phyloP scores from a whole-genome alignment of 2,329 filamentous ascomycete genomes.

The Lachnum nothofagi region DNA sequence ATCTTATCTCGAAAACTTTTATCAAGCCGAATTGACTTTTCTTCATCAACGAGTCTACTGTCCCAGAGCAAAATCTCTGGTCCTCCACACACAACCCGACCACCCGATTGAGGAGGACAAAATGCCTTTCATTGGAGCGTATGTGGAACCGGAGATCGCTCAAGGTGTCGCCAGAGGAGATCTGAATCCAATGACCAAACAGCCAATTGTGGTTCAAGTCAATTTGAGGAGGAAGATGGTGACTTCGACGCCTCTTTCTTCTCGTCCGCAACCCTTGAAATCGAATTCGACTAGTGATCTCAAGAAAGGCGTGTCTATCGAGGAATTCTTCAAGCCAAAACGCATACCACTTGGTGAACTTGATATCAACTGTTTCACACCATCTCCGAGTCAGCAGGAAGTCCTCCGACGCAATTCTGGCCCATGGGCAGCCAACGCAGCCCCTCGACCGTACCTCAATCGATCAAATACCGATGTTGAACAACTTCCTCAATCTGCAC shows the following conservation, averaged over 20 bases:
- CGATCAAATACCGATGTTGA: constrained; percentile 27
- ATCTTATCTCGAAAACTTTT: constrained; percentile 75
- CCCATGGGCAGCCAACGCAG: constrained; percentile 51
- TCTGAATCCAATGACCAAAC: constrained; percentile 84
- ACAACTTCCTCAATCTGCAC: constrained; percentile 32
- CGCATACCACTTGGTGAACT: constrained; percentile 61
- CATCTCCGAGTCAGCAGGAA: constrained; percentile 59
- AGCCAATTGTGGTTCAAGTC: constrained; percentile 38
- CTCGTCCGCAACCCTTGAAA: constrained; percentile 16
- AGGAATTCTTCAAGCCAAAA: constrained; percentile 60
- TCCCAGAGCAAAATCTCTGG: constrained; percentile 62
- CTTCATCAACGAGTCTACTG: constrained; percentile 93
- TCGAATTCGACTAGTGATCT: constrained; percentile 40
- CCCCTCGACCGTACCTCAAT: constrained; percentile 31
- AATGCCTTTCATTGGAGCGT: constrained; percentile 75
- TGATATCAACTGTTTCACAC: constrained; percentile 62
- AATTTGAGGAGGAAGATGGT: constrained; percentile 26
- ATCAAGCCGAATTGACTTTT: constrained; percentile 86
- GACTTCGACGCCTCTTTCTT: constrained; percentile 18
- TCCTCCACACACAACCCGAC: constrained; percentile 67
- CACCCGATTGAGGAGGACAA: constrained; percentile 59
- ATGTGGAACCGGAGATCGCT: constrained; percentile 65
- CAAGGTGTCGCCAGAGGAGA: constrained; percentile 73
- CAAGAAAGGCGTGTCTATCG: constrained; percentile 58
- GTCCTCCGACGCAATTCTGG: constrained; percentile 49